phyloP scores from a whole-genome alignment of 352 stramenopile species.

The Globisporangium cederbergense region DNA sequence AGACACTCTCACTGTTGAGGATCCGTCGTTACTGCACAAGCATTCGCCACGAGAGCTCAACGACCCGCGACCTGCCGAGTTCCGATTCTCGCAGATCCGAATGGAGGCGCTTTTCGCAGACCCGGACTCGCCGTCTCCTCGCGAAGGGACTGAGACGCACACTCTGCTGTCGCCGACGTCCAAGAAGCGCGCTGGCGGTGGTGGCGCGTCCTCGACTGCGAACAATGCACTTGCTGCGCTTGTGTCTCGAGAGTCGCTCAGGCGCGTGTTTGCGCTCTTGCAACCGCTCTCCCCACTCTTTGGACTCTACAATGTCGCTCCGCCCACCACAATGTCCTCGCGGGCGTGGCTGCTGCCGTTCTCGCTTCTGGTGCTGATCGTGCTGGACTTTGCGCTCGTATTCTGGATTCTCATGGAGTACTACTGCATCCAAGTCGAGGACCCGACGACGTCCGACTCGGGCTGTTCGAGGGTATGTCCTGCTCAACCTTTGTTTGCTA shows the following conservation, averaged over 20 bases:
- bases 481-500: not conserved
- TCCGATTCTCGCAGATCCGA: slow-evolving; percentile 71
- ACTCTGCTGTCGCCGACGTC: slow-evolving; percentile 20
- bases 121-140: slow-evolving; percentile 8
- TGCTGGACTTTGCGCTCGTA: slow-evolving; percentile 54
- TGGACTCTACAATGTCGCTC: slow-evolving; percentile 46
- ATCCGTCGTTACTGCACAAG: not conserved
- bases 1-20: not conserved
- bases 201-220: slow-evolving; percentile 6
- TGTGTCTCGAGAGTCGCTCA: slow-evolving; percentile 14
- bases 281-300: slow-evolving; percentile 61
- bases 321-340: slow-evolving; percentile 6
- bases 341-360: slow-evolving; percentile 40
- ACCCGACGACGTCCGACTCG: slow-evolving; percentile 64
- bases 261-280: slow-evolving; percentile 26
- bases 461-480: slow-evolving; percentile 71
- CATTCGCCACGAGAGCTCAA: not conserved
- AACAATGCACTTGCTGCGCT: slow-evolving; percentile 16
- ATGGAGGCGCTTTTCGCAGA: slow-evolving; percentile 73
- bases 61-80: slow-evolving; percentile 57
- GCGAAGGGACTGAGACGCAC: slow-evolving; percentile 12
- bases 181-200: slow-evolving; percentile 10
- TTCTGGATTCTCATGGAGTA: slow-evolving; percentile 84
- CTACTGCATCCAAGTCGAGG: slow-evolving; percentile 84
- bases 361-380: slow-evolving; percentile 56